Base-by-base conservation (phyloP, 331 rosid genomes). In the Prunus yedoensis region DNA sequence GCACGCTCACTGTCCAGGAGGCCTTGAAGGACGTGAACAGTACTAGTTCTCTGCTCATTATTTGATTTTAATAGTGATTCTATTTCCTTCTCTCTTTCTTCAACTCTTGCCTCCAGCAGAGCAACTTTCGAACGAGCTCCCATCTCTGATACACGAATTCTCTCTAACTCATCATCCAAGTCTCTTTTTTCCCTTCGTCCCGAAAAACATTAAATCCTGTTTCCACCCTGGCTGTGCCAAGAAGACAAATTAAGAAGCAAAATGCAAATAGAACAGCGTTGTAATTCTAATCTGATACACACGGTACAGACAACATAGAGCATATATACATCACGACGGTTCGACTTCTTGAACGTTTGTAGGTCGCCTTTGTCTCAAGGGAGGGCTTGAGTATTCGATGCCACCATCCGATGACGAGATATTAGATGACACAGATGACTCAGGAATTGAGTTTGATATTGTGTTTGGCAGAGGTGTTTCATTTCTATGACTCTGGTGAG, bases 1-100 rank as follows among this genome's bases (percentile, higher is more conserved):
- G 93, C 90, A 4, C 99, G 98, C 72, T 95, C 99, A 10, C 85
- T 76, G 76, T 90, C 94, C 85, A 92, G 76, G 77, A 95, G 97
- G 71, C 89, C 86, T 78, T 92, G 90, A 20, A 95, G 94, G 85
- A 81, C 94, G 72, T 89, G 88, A 56, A 91, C 96, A 0, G 82
- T 92, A 71, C 84, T 86, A 53, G 88, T 79, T 77, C 97, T 84
- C 80, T 92, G 89, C 15, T 85, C 93, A 74, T 92, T 88, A 80
- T 95, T 92, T 6, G 89, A 87, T 75, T 86, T 86, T 79, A 92
- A 78, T 35, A 92, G 87, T 35, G 89, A 86, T 71, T 91, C 97
- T 38, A 90, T 87, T 78, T 92, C 93, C 67, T 78, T 90, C 85
- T 92, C 96, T 77, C 97, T 87, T 77, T 27, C 28, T 27, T 27